Conservation (phyloP, 805 yeast species). For the Pichia occidentalis region DNA sequence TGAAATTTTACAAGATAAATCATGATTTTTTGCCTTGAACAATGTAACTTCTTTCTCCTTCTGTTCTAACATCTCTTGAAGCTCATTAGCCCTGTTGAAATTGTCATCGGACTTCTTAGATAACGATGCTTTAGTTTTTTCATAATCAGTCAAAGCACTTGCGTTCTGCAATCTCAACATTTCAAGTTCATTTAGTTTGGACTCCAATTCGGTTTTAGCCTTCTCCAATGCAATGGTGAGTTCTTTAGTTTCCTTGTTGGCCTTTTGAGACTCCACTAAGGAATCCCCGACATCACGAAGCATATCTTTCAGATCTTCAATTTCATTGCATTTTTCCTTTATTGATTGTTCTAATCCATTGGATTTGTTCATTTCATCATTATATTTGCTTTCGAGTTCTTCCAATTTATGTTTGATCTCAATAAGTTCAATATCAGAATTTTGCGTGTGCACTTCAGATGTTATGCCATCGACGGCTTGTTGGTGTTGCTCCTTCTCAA, state of each 20-base stretch:
- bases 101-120: constrained; percentile 21
- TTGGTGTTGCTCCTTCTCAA: no score
- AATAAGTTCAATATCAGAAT: constrained; percentile 17
- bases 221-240: constrained; percentile 2
- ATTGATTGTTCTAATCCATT: constrained; percentile 27
- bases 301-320: constrained; percentile 70
- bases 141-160: constrained; percentile 31
- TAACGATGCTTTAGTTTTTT: constrained; percentile 23
- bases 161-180: constrained; percentile 32
- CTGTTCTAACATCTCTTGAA: constrained; percentile 16
- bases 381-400: constrained; percentile 12
- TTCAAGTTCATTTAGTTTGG: constrained; percentile 22
- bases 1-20: constrained; percentile 5
- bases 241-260: constrained; percentile 14
- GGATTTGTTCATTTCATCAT: constrained; percentile 11
- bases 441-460: no score
- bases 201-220: constrained; percentile 10
- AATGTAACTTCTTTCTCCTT: constrained; percentile 17
- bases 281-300: constrained; percentile 72
- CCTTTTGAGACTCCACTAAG: constrained; percentile 54
- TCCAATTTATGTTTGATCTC: constrained; percentile 24
- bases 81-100: constrained; percentile 15
- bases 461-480: no score
- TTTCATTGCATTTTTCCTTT: constrained; percentile 48
- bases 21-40: constrained; percentile 16